Conservation (phyloP, 2,329 filamentous ascomycete species). For the Penicillium hesseltinei region DNA sequence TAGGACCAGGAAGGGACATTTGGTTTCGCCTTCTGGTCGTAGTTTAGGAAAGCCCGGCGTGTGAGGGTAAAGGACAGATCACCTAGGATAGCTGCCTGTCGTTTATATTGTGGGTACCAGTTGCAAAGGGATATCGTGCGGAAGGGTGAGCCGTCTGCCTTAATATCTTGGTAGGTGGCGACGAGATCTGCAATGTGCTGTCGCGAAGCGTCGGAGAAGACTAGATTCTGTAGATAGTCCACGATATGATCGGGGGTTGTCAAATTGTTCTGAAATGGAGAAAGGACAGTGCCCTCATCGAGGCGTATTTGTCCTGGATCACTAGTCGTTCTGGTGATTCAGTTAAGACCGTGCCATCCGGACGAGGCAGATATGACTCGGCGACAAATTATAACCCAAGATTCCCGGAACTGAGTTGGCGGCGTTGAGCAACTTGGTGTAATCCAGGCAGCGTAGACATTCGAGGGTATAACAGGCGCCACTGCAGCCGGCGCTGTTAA, state of each 20-base stretch:
- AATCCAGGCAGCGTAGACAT: slow-evolving; percentile 50
- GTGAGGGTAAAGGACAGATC: slow-evolving; percentile 73
- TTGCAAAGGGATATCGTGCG: slow-evolving; percentile 67
- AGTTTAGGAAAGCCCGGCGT: slow-evolving; percentile 62
- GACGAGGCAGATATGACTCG: slow-evolving; percentile 71
- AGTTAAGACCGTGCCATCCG: slow-evolving; percentile 63
- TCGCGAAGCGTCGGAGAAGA: slow-evolving; percentile 58
- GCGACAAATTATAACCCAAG: slow-evolving; percentile 65
- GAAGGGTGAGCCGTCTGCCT: slow-evolving; percentile 67
- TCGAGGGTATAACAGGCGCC: slow-evolving; percentile 44
- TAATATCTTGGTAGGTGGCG: slow-evolving; percentile 58
- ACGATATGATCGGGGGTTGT: slow-evolving; percentile 60
- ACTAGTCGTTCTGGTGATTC: slow-evolving; percentile 62
- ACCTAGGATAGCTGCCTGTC: slow-evolving; percentile 70
- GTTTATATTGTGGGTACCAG: slow-evolving; percentile 74
- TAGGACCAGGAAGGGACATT: slow-evolving; percentile 70
- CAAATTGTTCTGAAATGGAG: slow-evolving; percentile 67
- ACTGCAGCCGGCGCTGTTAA: slow-evolving; percentile 47
- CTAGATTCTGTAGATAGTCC: slow-evolving; percentile 59
- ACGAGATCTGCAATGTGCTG: slow-evolving; percentile 58
- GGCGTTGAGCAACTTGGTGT: slow-evolving; percentile 56
- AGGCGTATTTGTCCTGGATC: slow-evolving; percentile 53
- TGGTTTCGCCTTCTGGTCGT: slow-evolving; percentile 50
- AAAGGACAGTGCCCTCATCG: slow-evolving; percentile 73
- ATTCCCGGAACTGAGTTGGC: slow-evolving; percentile 68